Conservation (phyloP, 2,329 filamentous ascomycete genomes). For the Oidium heveae region DNA sequence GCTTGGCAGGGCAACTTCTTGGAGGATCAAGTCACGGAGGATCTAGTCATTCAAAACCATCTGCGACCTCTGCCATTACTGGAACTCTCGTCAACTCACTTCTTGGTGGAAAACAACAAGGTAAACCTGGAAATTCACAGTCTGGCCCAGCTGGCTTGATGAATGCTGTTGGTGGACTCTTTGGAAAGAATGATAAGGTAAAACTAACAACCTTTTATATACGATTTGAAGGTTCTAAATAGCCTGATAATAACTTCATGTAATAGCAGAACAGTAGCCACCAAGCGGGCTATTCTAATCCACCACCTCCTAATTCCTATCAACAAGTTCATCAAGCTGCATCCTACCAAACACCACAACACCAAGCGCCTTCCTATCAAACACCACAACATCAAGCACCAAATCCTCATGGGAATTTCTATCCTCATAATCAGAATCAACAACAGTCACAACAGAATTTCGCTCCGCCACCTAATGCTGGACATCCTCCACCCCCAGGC, state of each 20-base stretch:
- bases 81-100: background rate
- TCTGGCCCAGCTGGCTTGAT: background rate
- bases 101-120: conserved; percentile 14
- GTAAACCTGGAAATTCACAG: conserved; percentile 16
- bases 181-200: conserved; percentile 9
- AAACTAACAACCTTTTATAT: background rate
- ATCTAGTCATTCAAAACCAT: background rate
- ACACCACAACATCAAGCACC: conserved; percentile 2
- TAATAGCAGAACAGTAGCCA: conserved; percentile 27
- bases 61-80: background rate
- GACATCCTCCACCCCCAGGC: background rate
- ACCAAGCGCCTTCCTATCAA: conserved; percentile 3
- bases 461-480: background rate
- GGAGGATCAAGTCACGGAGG: conserved; percentile 7
- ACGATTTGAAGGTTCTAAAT: background rate
- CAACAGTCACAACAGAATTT: conserved; percentile 1
- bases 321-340: conserved; percentile 19
- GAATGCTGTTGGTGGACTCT: conserved; percentile 3
- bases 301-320: conserved; percentile 36
- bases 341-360: conserved; percentile 5
- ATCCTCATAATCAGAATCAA: conserved; percentile 2
- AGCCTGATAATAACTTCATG: conserved; percentile 28
- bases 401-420: background rate
- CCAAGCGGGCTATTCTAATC: conserved; percentile 30
- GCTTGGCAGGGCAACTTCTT: conserved; percentile 16